Conservation (phyloP, 2,329 filamentous ascomycete species). For the Didymella arachidicola region DNA sequence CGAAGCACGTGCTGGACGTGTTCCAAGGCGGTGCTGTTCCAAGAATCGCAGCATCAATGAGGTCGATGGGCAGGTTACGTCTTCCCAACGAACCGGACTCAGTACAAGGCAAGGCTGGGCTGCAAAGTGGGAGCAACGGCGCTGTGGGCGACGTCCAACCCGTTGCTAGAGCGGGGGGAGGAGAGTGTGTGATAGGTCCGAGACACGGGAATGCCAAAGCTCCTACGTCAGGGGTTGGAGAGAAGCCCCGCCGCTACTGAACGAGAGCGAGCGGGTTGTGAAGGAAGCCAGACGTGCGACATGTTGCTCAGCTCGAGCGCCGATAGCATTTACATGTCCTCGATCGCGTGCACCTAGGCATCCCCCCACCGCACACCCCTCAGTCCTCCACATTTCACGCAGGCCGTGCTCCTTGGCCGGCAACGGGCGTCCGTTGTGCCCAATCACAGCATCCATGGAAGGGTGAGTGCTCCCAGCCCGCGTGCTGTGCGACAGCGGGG, state of each 20-base stretch:
- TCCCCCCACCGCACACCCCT: slow-evolving; percentile 9
- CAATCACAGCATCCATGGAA: slow-evolving; percentile 41
- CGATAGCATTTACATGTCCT: neutral
- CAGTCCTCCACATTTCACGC: slow-evolving; percentile 13
- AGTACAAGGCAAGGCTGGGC: slow-evolving; percentile 20
- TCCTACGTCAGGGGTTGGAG: slow-evolving; percentile 17
- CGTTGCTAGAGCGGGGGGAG: slow-evolving; percentile 11
- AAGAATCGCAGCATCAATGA: neutral
- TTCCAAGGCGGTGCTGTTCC: neutral
- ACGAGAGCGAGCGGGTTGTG: slow-evolving; percentile 12
- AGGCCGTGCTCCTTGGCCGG: slow-evolving; percentile 25
- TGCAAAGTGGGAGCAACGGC: slow-evolving; percentile 7
- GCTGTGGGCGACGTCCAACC: slow-evolving; percentile 13
- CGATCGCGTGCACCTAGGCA: neutral
- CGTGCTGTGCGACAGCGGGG: slow-evolving; percentile 21
- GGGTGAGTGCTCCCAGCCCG: slow-evolving; percentile 39
- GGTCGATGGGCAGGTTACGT: slow-evolving; percentile 1
- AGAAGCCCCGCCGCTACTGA: slow-evolving; percentile 19
- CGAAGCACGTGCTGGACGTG: slow-evolving; percentile 6
- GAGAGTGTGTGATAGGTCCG: slow-evolving; percentile 10
- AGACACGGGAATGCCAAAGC: slow-evolving; percentile 13
- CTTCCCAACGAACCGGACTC: slow-evolving; percentile 10
- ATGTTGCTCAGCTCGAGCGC: slow-evolving; percentile 3
- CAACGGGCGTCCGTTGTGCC: slow-evolving; percentile 18
- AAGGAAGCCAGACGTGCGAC: slow-evolving; percentile 12